Base-by-base conservation (phyloP, 2,329 filamentous ascomycete species). In the Acarospora socialis region DNA sequence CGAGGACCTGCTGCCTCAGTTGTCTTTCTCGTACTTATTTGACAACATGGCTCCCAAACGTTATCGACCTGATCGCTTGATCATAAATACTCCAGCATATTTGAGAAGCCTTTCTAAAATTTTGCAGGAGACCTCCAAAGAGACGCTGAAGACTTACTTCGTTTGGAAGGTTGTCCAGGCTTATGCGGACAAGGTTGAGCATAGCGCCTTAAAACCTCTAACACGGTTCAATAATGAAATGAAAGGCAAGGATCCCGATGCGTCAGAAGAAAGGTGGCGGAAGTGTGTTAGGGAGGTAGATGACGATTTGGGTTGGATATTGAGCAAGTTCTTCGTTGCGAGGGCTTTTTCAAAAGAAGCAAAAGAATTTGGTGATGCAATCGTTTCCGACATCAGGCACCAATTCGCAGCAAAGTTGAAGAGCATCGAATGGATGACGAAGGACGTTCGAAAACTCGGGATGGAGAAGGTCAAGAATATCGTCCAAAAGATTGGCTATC, bases 251-350 rank as follows among this genome's bases (percentile, higher is more conserved):
- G 71, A 76, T 33, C 66, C 73, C 1, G 63, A 77, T 31, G 68
- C 73, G 2, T 63, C 61, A 13, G 56, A 70, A 9, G 77, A 81
- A 44, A 63, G 75, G 29, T 80, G 75, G 75, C 64, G 74, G 43
- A 73, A 62, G 5, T 81, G 77, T 43, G 63, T 80, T 17, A 49
- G 48, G 5, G 60, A 65, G 20, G 62, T 76, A 4, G 72, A 78
- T 40, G 49, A 53, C 14, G 65, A 67, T 4, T 50, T 81, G 14
- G 68, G 68, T 2, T 81, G 76, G 75, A 74, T 78, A 29, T 55
- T 80, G 10, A 77, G 73, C 46, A 69, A 74, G 14, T 81, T 81
- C 55, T 83, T 75, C 40, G 63, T 81, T 2, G 68, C 81, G 39
- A 70, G 70, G 29, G 66, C 74, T 1, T 82, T 81, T 45, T 71